Conservation (phyloP, 768 basidiomycete genomes). For the Auricularia cornea region DNA sequence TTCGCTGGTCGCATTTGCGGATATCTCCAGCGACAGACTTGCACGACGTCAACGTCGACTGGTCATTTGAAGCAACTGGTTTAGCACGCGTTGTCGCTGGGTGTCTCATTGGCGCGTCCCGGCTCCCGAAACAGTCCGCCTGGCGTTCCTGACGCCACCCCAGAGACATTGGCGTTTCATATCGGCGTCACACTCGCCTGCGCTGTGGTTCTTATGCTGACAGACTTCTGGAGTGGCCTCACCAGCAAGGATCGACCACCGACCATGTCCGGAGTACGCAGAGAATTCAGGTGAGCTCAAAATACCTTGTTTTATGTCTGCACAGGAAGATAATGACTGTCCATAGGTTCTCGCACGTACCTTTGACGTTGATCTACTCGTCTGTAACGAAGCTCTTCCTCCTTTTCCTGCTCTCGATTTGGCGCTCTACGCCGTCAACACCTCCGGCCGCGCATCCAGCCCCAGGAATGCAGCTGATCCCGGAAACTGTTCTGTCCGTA, state of each 20-base stretch:
- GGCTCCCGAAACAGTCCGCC: neutral
- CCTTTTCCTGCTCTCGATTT: conserved; percentile 72
- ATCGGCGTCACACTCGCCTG: conserved; percentile 53
- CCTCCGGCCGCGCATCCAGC: neutral
- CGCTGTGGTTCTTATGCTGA: conserved; percentile 38
- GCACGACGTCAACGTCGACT: conserved; percentile 38
- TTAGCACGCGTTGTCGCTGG: conserved; percentile 58
- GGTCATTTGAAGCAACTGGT: conserved; percentile 43
- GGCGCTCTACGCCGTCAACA: conserved; percentile 45
- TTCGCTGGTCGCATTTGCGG: conserved; percentile 9
- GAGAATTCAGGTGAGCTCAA: conserved; percentile 48
- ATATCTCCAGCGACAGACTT: neutral
- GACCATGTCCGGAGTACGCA: conserved; percentile 35
- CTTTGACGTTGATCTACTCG: conserved; percentile 74
- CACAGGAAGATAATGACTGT: no score
- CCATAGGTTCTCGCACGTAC: conserved; percentile 59
- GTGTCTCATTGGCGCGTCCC: conserved; percentile 47
- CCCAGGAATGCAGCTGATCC: conserved; percentile 24
- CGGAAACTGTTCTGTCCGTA: conserved; percentile 39
- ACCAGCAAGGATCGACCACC: conserved; percentile 16
- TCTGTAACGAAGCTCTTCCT: conserved; percentile 79
- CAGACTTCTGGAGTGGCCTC: conserved; percentile 23
- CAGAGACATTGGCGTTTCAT: conserved; percentile 75
- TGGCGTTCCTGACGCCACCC: conserved; percentile 2
- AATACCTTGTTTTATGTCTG: no score